These are phyloP conservation scores for Cyclotella sp. DNA, from an alignment of 108 stramenopile species.

Conservation along the genomic window DNA sequence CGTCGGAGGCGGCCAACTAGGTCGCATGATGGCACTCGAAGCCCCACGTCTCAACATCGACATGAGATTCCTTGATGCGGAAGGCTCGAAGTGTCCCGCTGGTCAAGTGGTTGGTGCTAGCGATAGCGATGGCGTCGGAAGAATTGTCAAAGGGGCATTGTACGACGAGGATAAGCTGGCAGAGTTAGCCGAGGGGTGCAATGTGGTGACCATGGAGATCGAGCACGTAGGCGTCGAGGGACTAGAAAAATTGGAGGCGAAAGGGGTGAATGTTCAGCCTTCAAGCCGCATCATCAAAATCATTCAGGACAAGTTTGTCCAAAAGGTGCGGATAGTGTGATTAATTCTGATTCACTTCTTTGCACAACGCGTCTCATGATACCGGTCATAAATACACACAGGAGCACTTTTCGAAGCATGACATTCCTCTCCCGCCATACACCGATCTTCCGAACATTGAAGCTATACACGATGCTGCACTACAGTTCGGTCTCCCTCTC, in stretches of 20 bases:
- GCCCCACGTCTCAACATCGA: slow-evolving; percentile 91
- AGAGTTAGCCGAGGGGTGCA: slow-evolving; percentile 70
- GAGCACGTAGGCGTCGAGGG: slow-evolving; percentile 96
- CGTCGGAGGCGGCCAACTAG: slow-evolving; percentile 98
- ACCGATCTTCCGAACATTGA: slow-evolving; percentile 62
- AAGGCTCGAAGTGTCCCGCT: slow-evolving; percentile 71
- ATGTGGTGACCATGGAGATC: slow-evolving; percentile 98
- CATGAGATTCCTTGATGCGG: slow-evolving; percentile 89
- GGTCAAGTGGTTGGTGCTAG: slow-evolving; percentile 57
- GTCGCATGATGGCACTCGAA: slow-evolving; percentile 99
- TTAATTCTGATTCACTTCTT: too few relatives aligned
- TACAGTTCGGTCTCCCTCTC: slow-evolving; percentile 87
- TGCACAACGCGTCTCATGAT: too few relatives aligned
- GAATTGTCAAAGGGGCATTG: slow-evolving; percentile 81
- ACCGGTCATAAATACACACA: slow-evolving; percentile 12
- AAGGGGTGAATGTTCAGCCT: slow-evolving; percentile 93
- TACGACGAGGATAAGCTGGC: slow-evolving; percentile 83
- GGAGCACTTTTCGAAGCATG: slow-evolving; percentile 76
- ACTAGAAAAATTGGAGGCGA: slow-evolving; percentile 75
- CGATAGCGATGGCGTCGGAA: slow-evolving; percentile 15
- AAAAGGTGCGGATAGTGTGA: slow-evolving; percentile 69
- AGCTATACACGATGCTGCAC: slow-evolving; percentile 69
- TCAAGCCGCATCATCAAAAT: slow-evolving; percentile 80
- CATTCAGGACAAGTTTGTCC: slow-evolving; percentile 95
- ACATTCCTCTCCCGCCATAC: slow-evolving; percentile 82